phyloP scores from a whole-genome alignment of 805 yeast species.

The Ogataea nakhonphanomensis region DNA sequence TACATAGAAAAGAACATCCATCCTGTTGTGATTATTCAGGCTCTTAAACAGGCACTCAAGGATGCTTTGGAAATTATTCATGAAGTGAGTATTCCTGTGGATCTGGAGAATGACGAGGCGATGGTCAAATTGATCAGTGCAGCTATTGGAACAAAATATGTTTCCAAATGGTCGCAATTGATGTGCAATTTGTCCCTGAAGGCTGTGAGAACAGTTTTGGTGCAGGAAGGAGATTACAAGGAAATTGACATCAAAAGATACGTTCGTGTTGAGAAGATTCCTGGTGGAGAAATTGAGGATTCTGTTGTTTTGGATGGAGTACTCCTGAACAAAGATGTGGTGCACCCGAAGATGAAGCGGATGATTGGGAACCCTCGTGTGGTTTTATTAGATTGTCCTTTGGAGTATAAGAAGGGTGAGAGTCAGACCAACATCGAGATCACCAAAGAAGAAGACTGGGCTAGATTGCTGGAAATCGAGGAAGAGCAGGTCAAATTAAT shows the following conservation, averaged over 20 bases:
- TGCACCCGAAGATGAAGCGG: conserved; percentile 98
- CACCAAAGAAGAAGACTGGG: conserved; percentile 95
- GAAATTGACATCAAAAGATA: conserved; percentile 94
- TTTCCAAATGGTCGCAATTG: conserved; percentile 81
- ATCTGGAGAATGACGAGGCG: conserved; percentile 76
- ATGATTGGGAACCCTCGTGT: conserved; percentile 84
- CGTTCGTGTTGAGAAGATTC: conserved; percentile 90
- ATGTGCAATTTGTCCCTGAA: conserved; percentile 87
- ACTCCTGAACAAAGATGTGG: conserved; percentile 90
- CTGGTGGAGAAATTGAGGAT: conserved; percentile 96
- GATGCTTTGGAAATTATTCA: conserved; percentile 90
- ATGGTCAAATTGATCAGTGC: conserved; percentile 85
- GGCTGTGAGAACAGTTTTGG: conserved; percentile 81
- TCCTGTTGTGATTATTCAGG: conserved; percentile 94
- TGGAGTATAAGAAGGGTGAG: conserved; percentile 98
- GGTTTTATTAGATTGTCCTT: conserved; percentile 88
- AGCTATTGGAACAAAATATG: conserved; percentile 94
- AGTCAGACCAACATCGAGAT: conserved; percentile 97
- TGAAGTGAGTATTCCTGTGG: conserved; percentile 79
- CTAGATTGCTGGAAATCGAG: conserved; percentile 89
- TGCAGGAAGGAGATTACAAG: conserved; percentile 57
- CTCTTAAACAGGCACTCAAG: conserved; percentile 82
- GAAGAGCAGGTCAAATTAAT: conserved; percentile 91
- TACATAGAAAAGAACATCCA: conserved; percentile 93
- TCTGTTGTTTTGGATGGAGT: conserved; percentile 87